Conservation (phyloP, 306 rosid genomes). For the Senna tora region DNA sequence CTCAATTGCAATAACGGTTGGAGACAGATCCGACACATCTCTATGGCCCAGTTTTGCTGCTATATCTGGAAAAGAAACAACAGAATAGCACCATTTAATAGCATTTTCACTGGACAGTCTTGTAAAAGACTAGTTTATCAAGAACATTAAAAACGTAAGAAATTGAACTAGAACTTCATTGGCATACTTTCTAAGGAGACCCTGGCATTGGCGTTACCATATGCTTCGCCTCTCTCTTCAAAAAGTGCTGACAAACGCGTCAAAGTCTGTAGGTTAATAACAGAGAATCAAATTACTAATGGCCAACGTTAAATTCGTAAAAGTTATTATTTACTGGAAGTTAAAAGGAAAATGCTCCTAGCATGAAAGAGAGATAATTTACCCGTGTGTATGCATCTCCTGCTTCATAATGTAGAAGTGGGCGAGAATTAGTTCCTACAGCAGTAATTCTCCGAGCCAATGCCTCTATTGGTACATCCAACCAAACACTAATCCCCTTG, state of each 20-base stretch:
- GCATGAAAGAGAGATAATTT: constrained; percentile 30
- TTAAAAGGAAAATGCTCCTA: neutral
- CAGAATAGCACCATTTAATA: neutral
- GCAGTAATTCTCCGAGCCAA: constrained; percentile 79
- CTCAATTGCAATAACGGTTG: constrained; percentile 75
- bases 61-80: constrained; percentile 56
- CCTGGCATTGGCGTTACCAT: constrained; percentile 69
- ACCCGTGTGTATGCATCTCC: constrained; percentile 71
- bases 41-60: constrained; percentile 58
- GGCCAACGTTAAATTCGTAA: neutral
- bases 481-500: constrained; percentile 78
- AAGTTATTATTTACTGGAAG: neutral
- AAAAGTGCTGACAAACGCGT: constrained; percentile 61
- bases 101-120: constrained; percentile 13
- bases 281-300: constrained; percentile 23
- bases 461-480: constrained; percentile 86
- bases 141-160: neutral
- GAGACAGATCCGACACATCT: constrained; percentile 65
- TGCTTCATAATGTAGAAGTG: constrained; percentile 66
- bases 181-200: constrained; percentile 77
- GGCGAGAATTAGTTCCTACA: constrained; percentile 84
- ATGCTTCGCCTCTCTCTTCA: constrained; percentile 69
- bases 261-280: constrained; percentile 55
- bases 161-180: neutral
- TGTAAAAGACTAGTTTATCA: neutral